Evolutionary conservation across 345 rosid genomes (phyloP), one percentile per base, ranked within the genome.

Genomic region (Rhizophora mangle): DNA sequence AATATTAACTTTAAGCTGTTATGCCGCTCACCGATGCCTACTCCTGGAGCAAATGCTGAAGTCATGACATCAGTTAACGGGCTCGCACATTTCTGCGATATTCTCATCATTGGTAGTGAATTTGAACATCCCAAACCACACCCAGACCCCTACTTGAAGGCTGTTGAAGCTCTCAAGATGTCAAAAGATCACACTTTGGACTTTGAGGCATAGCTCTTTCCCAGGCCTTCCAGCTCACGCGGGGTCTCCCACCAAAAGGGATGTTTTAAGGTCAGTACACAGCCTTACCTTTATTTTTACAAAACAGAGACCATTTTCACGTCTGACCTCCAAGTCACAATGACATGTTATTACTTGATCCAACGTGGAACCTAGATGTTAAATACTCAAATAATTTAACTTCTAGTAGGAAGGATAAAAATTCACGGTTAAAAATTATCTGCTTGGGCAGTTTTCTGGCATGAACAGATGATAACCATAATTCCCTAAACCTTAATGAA

Each of bases 41-140:
- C 82, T 32, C 82, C 84, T 18, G 62, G 76, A 62, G 47, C 62
- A 16, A 83, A 83, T 56, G 86, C 80, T 0, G 80, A 75, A 29
- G 73, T 78, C 43, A 46, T 80, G 20, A 60, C 78, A 60, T 70
- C 75, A 2, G 57, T 39, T 51, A 65, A 78, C 0, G 80, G 84
- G 9, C 75, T 80, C 11, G 8, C 61, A 5, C 74, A 72, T 21
- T 80, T 80, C 78, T 80, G 78, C 9, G 65, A 80, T 49, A 63
- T 61, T 26, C 61, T 80, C 8, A 72, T 78, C 9, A 55, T 77
- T 3, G 81, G 79, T 22, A 57, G 61, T 53, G 82, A 75, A 13
- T 83, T 84, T 62, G 80, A 78, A 24, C 78, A 55, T 58, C 66
- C 80, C 24, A 83, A 83, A 74, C 84, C 82, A n/a, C 78, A 73